Evolutionary conservation across 768 basidiomycete genomes (phyloP), one percentile per base, ranked within the genome.

Genomic region (Suillus spraguei): DNA sequence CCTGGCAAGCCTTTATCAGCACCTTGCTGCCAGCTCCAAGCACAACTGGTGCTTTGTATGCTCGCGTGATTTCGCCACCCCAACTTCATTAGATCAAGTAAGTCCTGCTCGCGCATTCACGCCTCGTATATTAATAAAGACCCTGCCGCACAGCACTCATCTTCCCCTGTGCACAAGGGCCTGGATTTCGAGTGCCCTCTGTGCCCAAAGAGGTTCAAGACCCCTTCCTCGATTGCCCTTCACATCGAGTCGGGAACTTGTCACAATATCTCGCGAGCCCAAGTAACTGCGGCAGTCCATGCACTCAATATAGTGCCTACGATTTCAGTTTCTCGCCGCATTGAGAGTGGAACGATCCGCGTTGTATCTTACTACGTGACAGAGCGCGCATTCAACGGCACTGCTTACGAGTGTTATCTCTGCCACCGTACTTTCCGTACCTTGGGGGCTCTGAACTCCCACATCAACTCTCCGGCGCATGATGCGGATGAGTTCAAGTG

Each of bases 401-500:
- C 33, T 16, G 70, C 72, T 77, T 83, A 77, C 64, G 76, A 77
- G 65, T 83, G 82, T 67, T 78, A 70, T 64, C 65, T 83, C 28
- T 83, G 82, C 64, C 65, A 71, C 46, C 69, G 67, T 38, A 68
- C 64, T n/a, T 82, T 79, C 70, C 42, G 59, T 13, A 63, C 68
- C 5, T 72, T 79, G 20, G 3, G 42, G 1, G 65, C 71, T 4
- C 75, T 83, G 22, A 64, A 64, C 38, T 38, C 63, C 33, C 71
- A 72, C 36, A 58, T 72, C 14, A 59, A 71, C 65, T 81, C 80
- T 53, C 71, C 73, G 5, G 59, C 58, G 16, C 81, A 82, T 64
- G 78, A 79, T 63, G 69, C 63, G 36, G 70, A 78, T 60, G 74
- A 80, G 67, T 83, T 81, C 72, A 73, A 68, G 61, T 83, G 82